Base-by-base conservation (phyloP, 2,329 filamentous ascomycete species). In the Incumbomyces lentus region DNA sequence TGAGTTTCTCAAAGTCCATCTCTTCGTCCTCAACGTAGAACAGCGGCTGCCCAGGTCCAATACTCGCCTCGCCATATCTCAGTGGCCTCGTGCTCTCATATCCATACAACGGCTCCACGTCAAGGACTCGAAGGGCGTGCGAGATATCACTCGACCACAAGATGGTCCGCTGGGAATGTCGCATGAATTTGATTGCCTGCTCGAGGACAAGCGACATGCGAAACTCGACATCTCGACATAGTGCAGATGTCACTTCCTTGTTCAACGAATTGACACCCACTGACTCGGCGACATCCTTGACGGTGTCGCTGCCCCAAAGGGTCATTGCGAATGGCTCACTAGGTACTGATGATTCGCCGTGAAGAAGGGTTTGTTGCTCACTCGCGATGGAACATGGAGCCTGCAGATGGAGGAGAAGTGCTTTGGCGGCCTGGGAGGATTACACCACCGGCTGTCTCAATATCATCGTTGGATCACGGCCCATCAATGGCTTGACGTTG, bases 21-120 rank as follows among this genome's bases (percentile, higher is more conserved):
- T 98, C 92, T 62, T 98, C 92, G 63, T 98, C 92, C 61, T 98
- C 92, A 32, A 98, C 84, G 63, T 98, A 98, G 67, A 90, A 98
- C 17, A 98, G 71, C 44, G 90, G 88, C 66, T 98, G 92, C 8
- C 90, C 89, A 12, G 89, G 88, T 0, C 92, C 92, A 50, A 98
- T 71, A 48, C 86, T 93, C 2, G 92, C 92, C 66, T 98, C 92
- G 43, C 92, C 92, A 61, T 93, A 98, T 46, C 85, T 79, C 58
- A 98, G 69, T 19, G 89, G 86, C 43, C 90, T 75, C 35, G 86
- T 92, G 30, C 88, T 89, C 62, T 96, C 90, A 68, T 98, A 98
- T 16, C 92, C 92, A 33, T 57, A 57, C 11, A 57, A 45, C 1
- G 92, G 92, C 66, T 98, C 92, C 18, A 95, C 86, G 59, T 96